Conservation (phyloP, 352 stramenopile genomes). For the Thalassiosira mediterranea region DNA sequence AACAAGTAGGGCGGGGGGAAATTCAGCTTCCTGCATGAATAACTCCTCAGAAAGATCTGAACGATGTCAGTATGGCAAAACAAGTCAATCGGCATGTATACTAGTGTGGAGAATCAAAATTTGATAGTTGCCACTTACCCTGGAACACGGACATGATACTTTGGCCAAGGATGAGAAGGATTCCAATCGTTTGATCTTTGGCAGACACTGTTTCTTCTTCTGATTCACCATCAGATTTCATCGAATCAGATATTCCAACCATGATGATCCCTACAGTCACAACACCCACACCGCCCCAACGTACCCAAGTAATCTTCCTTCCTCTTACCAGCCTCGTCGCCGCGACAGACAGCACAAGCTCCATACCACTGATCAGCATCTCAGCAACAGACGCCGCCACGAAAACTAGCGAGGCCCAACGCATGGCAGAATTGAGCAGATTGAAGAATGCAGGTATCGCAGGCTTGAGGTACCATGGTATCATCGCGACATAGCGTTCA, state of each 20-base stretch:
- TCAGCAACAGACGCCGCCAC: slow-evolving; percentile 51
- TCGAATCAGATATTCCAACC: slow-evolving; percentile 19
- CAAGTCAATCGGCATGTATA: too few species aligned
- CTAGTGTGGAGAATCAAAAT: too few species aligned
- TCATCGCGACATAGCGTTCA: slow-evolving; percentile 16
- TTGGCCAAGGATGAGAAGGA: slow-evolving; percentile 40
- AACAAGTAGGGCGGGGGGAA: slow-evolving; percentile 46
- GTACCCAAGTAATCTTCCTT: slow-evolving; percentile 18
- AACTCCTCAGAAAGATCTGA: slow-evolving; percentile 53
- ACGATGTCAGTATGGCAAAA: too few species aligned
- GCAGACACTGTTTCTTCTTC: slow-evolving; percentile 2
- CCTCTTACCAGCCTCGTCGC: slow-evolving; percentile 34
- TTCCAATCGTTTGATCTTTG: slow-evolving; percentile 23
- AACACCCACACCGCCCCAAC: slow-evolving; percentile 44
- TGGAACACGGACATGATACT: slow-evolving; percentile 44
- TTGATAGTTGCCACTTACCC: too few species aligned
- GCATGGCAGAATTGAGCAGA: slow-evolving; percentile 28
- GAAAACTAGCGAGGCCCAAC: slow-evolving; percentile 51
- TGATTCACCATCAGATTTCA: slow-evolving; percentile 5
- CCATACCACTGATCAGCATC: slow-evolving; percentile 54
- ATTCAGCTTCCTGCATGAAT: slow-evolving; percentile 55
- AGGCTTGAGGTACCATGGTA: slow-evolving; percentile 41
- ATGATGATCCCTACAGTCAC: slow-evolving; percentile 34
- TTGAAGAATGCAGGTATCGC: slow-evolving; percentile 52
- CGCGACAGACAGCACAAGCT: slow-evolving; percentile 40